Evolutionary conservation across 768 basidiomycete genomes (phyloP).

Genomic region (Pisolithus tinctorius): DNA sequence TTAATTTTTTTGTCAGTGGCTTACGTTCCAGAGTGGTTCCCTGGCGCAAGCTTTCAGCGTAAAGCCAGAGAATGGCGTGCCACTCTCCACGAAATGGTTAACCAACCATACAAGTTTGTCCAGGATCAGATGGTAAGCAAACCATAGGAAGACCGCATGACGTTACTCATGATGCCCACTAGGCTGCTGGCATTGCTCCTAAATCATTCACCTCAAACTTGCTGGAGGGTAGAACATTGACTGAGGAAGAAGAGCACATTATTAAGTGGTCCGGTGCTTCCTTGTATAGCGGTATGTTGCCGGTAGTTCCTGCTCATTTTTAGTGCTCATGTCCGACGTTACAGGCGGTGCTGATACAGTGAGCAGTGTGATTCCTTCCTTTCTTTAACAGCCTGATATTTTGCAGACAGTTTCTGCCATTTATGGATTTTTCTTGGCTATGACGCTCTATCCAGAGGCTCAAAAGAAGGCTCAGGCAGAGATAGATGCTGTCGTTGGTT

Average conservation of each 20-base stretch:
- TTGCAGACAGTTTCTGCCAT: constrained; percentile 55
- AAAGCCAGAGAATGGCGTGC: constrained; percentile 47
- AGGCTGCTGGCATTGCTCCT: constrained; percentile 48
- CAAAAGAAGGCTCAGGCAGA: constrained; percentile 56
- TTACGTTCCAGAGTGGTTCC: constrained; percentile 49
- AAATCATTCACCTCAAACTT: constrained; percentile 52
- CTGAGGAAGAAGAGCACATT: constrained; percentile 46
- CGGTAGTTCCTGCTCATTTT: constrained; percentile 3
- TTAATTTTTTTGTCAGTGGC: constrained; percentile 23
- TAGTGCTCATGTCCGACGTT: not conserved
- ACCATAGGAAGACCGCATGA: too few relatives aligned
- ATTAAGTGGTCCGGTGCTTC: constrained; percentile 57
- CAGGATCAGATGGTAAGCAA: constrained; percentile 51
- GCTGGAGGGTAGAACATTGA: constrained; percentile 45
- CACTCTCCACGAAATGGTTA: constrained; percentile 50
- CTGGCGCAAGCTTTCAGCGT: constrained; percentile 47
- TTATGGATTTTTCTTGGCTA: constrained; percentile 56
- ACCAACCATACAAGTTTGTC: constrained; percentile 49
- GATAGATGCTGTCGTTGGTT: constrained; percentile 53
- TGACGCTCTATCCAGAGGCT: constrained; percentile 50
- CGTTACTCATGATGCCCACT: not conserved
- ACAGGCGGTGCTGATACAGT: constrained; percentile 45
- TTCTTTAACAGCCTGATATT: constrained; percentile 2
- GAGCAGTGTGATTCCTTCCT: constrained; percentile 4
- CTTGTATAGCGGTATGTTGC: constrained; percentile 19